These are phyloP conservation scores for Daldinia sp. DNA, from an alignment of 2,329 filamentous ascomycete genomes.

Conservation along the genomic window DNA sequence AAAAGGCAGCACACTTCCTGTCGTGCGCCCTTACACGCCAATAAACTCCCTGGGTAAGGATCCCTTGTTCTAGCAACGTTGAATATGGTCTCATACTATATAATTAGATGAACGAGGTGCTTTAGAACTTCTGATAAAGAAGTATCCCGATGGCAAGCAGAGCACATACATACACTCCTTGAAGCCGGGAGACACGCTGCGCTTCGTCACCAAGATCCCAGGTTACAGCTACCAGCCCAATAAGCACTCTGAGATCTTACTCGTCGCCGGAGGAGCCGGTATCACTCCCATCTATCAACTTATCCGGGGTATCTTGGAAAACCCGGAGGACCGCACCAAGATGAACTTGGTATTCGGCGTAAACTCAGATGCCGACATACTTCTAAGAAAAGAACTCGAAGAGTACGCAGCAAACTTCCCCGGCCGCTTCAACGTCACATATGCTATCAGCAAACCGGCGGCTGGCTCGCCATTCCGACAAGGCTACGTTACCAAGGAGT, in stretches of 20 bases:
- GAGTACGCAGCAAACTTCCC: conserved; percentile 59
- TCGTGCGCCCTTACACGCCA: conserved; percentile 72
- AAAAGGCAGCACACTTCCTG: conserved; percentile 63
- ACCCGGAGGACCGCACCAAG: conserved; percentile 68
- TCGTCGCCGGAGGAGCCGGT: conserved; percentile 76
- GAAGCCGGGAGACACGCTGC: conserved; percentile 66
- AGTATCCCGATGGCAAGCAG: conserved; percentile 71
- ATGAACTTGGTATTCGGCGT: conserved; percentile 73
- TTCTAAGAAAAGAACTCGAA: conserved; percentile 65
- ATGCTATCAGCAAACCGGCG: conserved; percentile 61
- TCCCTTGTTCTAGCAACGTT: neutral
- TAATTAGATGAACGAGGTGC: conserved; percentile 61
- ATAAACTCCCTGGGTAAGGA: conserved; percentile 58
- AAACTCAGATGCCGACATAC: conserved; percentile 69
- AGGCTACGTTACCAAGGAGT: conserved; percentile 65
- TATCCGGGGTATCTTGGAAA: conserved; percentile 66
- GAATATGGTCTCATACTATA: conserved; percentile 3
- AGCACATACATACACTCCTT: conserved; percentile 73
- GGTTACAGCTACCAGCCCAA: conserved; percentile 64
- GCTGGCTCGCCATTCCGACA: conserved; percentile 55
- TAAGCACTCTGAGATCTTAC: conserved; percentile 60
- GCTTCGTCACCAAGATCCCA: conserved; percentile 63
- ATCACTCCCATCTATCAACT: conserved; percentile 77
- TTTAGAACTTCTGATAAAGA: conserved; percentile 72
- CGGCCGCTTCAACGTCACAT: conserved; percentile 64